Percentiles rank a stretch among this genome's conserved stretches.
Evolutionary conservation across 768 basidiomycete genomes (phyloP).

Genomic region (Russula sp.): DNA sequence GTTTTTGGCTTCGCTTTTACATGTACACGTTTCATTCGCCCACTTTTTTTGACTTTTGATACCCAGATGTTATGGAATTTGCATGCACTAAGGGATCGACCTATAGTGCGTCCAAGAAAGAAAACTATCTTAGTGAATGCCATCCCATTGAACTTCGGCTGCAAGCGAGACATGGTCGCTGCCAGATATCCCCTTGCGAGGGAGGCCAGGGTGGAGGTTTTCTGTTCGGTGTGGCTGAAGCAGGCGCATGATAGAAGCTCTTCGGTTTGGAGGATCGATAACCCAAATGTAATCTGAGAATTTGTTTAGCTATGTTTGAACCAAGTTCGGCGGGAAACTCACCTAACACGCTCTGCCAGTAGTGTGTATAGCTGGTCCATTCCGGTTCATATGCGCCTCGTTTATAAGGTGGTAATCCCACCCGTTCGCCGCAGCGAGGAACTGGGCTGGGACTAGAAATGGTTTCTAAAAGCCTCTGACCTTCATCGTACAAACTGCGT

Average conservation of each 20-base stretch:
- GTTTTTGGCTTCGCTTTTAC: no score
- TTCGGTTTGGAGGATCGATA: constrained; percentile 43
- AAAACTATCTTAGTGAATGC: neutral
- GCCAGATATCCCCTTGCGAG: constrained; percentile 73
- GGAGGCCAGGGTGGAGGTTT: constrained; percentile 69
- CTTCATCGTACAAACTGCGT: constrained; percentile 68
- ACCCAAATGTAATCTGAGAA: constrained; percentile 86
- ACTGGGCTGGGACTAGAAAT: neutral
- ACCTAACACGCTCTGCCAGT: constrained; percentile 84
- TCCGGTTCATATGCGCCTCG: constrained; percentile 69
- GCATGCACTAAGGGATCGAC: no score
- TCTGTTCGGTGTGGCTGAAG: constrained; percentile 58
- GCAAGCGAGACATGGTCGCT: constrained; percentile 86
- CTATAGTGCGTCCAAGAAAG: no score
- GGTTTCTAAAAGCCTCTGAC: constrained; percentile 33
- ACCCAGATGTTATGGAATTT: no score
- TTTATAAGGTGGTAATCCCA: constrained; percentile 40
- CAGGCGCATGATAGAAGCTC: constrained; percentile 48
- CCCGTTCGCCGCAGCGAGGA: constrained; percentile 49
- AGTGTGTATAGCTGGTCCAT: constrained; percentile 87
- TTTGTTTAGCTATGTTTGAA: constrained; percentile 11
- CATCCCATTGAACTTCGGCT: constrained; percentile 50
- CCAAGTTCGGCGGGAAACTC: constrained; percentile 26
- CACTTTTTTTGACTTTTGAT: no score
- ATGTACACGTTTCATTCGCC: no score